Evolutionary conservation across 176 grass and related monocot species (phyloP), one percentile per base, ranked within the genome.

Genomic region (Phoenix roebelenii): DNA sequence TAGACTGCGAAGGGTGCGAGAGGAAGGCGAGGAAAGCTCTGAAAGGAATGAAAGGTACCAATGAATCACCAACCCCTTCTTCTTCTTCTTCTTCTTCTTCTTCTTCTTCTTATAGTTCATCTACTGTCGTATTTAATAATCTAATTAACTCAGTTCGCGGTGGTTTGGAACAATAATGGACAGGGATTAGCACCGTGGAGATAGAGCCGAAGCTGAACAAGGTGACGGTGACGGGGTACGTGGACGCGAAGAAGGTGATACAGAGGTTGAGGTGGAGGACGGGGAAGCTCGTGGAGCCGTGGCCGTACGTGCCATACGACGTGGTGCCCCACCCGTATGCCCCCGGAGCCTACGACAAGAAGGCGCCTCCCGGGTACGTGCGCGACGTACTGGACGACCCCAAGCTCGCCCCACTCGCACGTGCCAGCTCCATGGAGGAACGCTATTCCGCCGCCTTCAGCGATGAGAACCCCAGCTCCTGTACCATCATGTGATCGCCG

Each of bases 271-370:
- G 14, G 49, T 25, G 60, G 55, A 72, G 71, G 17, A 60, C 89
- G 1, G 89, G 84, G 17, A 94, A 94, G 77, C 79, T 71, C 50
- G 72, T 75, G 16, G 66, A 87, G 77, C 77, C 58, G 5, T 87
- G 89, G 89, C 84, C 89, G 4, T 94, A 82, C 51, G 77, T 88
- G 54, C 70, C 83, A 2, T 94, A 87, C 68, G 74, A 87, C 66
- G 63, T 82, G 28, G 80, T 84, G 54, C 28, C 84, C 7, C 77
- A 79, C 57, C 80, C 80, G 0, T 85, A 94, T 58, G 80, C 78
- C 15, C 74, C 84, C 5, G 77, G 66, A 0, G 80, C 84, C 22
- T 94, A 93, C 81, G 80, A 93, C 77, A 87, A 93, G 89, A 87
- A 81, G 74, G 89, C 89, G 28, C 89, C 84, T 14, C 74, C 80